Base-by-base conservation (phyloP, 192 early-diverging fungal genomes). In the Dissophora globulifera region DNA sequence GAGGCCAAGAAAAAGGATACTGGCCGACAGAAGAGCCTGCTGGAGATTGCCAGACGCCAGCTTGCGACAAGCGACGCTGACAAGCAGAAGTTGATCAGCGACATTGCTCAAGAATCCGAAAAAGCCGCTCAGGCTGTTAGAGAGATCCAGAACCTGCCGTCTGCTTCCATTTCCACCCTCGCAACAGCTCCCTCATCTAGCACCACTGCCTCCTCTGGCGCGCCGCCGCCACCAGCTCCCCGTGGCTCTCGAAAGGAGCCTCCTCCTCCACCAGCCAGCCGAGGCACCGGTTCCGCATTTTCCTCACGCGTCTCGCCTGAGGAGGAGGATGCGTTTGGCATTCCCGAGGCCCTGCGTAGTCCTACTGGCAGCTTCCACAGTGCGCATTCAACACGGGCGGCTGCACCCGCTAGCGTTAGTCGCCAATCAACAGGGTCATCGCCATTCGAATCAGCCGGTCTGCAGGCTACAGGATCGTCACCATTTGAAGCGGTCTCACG, bases 11-110 rank as follows among this genome's bases (percentile, higher is more conserved):
- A 84, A 57, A 81, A 72, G 35, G 85, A 92, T 20, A 69, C 82
- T n/a, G 84, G 83, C 47, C 80, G 88, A 38, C 88, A 91, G 48
- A 74, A 82, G 50, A 81, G 86, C 49, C 59, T 86, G 46, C 54
- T 89, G 7, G 89, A 89, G 70, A 86, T 93, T 57, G 90, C 91
- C 47, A 80, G 83, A 38, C 81, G 89, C 47, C 83, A 89, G 52
- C 68, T 92, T 9, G 65, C 79, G 1, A 79, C 81, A 38, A 86
- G 87, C 22, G 87, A 89, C 26, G 80, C 76, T 12, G 89, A 93
- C 45, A 83, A 90, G 49, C 83, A 91, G 55, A 81, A 84, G 48
- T 50, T 89, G 40, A 71, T 89, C 42, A 63, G 67, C 17, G 83
- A 93, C 47, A 63, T 83, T 40, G 75, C 69, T 11, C 71, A 86